Evolutionary conservation across 352 stramenopile species (phyloP), one percentile per base, ranked within the genome.

Genomic region (Pythium sukuiense): DNA sequence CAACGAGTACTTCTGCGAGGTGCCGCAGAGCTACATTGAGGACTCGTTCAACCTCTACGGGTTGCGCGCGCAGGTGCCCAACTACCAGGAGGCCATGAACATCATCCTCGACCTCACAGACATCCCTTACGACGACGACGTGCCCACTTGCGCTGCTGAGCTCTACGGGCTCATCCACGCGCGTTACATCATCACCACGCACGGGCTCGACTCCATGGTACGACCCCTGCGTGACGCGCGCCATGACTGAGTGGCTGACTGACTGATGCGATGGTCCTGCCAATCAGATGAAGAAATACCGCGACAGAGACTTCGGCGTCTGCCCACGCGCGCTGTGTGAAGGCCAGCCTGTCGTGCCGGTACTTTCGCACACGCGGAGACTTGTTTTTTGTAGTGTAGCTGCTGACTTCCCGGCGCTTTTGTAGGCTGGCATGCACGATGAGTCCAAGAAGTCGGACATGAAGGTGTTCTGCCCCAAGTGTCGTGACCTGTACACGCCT

Each of bases 31-130:
- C 74, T 97, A 97, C 87, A 97, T 97, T 73, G 90, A 97, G 76
- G 90, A 97, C 81, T 96, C 85, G 67, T 97, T 97, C 78, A 97
- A 97, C 73, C 83, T 97, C 65, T 97, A 97, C 71, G 90, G 90
- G 11, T 76, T 97, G 39, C 85, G 90, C 48, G 87, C 89, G 61
- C 86, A 95, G 67, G 85, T 96, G 63, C 87, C 84, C 66, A 93
- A 97, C 72, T 97, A 93, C 73, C 87, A 92, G 69, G 87, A 96
- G 49, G 91, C 88, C 52, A 80, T 97, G 63, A 96, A 97, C 76
- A 96, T 97, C 58, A 97, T 97, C 65, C 78, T 97, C 37, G 90
- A 97, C 65, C 75, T 96, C 71, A 95, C 86, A 62, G 88, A 96
- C 59, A 95, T 96, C 52, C 88, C 88, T 24, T 96, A 95, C 61